Evolutionary conservation across 2,329 filamentous ascomycete species (phyloP), one percentile per base, ranked within the genome.

Genomic region (Nemania serpens): DNA sequence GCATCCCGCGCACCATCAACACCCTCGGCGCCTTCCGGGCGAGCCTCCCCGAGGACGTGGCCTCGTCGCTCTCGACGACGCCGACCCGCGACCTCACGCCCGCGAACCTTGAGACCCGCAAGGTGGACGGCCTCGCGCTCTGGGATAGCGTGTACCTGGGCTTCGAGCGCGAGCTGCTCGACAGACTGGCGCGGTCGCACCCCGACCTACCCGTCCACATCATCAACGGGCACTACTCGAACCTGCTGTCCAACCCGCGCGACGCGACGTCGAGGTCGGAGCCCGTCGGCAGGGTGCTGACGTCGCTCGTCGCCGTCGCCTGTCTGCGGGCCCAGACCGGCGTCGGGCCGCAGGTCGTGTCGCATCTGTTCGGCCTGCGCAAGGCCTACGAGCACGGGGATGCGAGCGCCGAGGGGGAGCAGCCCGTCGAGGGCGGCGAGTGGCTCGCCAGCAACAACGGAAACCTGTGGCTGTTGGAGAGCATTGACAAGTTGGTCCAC

Each of bases 191-290:
- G 0, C 81, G 82, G n/a, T 87, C 88, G 11, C 91, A 96, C 72
- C 91, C 91, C 0, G 91, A 95, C 72, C 76, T 96, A 22, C 91
- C 91, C 0, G 89, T 93, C 2, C 88, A 91, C 71, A 95, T 96
- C 67, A 78, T 95, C 13, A 82, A 87, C 66, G 84, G 82, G 52
- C 88, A 94, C 72, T 96, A 96, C 73, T 87, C 87, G 0, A 85
- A 85, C 1, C 74, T 95, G 12, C 85, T 96, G 39, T 84, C 89
- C 0, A 89, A 95, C 67, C 91, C 90, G 1, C 74, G 81, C 0
- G 69, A 68, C 2, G 75, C 75, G 13, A 33, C 39, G 37, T 70
- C 77, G 7, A 75, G 4, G 77, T 76, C 20, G 79, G 64, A 63
- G 47, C 83, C 81, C 17, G 84, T 91, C 0, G 91, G 91, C 0